Percentiles rank a stretch among this genome's conserved stretches.
These are phyloP conservation scores for Sanghuangporus weigelae DNA, from an alignment of 1,284 basidiomycete species.

Conservation along the genomic window DNA sequence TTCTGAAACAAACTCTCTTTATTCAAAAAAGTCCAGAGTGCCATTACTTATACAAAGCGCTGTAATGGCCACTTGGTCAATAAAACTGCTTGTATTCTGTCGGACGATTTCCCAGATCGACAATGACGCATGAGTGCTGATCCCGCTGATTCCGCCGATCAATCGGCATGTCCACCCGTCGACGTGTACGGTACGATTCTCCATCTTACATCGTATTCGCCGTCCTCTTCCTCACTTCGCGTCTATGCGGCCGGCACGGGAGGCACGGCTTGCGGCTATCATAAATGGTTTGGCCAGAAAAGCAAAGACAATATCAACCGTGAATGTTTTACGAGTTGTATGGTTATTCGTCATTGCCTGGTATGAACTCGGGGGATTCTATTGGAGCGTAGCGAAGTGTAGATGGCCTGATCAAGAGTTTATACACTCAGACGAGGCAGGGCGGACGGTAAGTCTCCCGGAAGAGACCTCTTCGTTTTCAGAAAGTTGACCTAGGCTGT, in stretches of 20 bases:
- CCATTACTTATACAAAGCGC: too few species aligned
- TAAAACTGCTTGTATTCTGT: too few species aligned
- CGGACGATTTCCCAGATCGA: too few species aligned
- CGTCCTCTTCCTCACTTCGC: too few species aligned
- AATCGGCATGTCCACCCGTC: too few species aligned
- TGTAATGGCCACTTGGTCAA: too few species aligned
- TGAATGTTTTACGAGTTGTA: constrained; percentile 44
- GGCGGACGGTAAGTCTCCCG: constrained; percentile 15
- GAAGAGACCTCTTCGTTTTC: not conserved
- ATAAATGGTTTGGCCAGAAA: not conserved
- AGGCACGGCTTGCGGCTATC: not conserved
- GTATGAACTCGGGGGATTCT: constrained; percentile 64
- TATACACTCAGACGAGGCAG: constrained; percentile 11
- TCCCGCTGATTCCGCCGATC: too few species aligned
- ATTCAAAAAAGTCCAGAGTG: too few species aligned
- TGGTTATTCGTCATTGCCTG: constrained; percentile 63
- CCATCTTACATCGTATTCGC: too few species aligned
- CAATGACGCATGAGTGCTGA: too few species aligned
- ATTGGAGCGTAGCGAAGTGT: constrained; percentile 44
- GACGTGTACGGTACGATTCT: too few species aligned
- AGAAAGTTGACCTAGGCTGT: not conserved
- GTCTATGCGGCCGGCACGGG: not conserved
- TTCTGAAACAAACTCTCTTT: too few species aligned
- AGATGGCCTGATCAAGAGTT: constrained; percentile 43
- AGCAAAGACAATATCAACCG: constrained; percentile 4